These are phyloP conservation scores for Stropharia rugosoannulata DNA, from an alignment of 768 basidiomycete species.

Conservation along the genomic window DNA sequence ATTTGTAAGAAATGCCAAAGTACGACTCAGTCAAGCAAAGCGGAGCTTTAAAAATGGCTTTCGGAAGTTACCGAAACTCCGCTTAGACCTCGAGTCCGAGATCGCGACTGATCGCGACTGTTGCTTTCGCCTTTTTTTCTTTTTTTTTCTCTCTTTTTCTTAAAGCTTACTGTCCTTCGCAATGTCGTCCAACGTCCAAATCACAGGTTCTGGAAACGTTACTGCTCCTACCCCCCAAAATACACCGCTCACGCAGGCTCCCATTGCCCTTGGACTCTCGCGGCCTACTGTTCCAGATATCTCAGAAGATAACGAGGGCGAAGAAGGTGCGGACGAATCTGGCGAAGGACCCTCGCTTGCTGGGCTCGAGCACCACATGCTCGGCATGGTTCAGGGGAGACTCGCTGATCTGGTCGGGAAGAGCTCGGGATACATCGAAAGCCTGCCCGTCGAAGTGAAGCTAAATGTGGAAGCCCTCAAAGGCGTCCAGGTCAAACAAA, in stretches of 20 bases:
- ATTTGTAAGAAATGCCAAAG: no score
- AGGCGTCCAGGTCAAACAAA: conserved; percentile 90
- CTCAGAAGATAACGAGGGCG: conserved; percentile 75
- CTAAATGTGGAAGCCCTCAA: conserved; percentile 88
- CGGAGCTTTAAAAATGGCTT: no score
- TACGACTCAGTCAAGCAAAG: no score
- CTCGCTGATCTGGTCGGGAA: conserved; percentile 84
- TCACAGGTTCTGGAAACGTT: conserved; percentile 49
- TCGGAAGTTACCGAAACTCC: conserved; percentile 11
- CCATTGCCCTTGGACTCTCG: conserved; percentile 76
- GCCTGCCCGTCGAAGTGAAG: conserved; percentile 77
- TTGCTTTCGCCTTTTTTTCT: background rate
- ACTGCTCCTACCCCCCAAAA: conserved; percentile 95
- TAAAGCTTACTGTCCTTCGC: conserved; percentile 10
- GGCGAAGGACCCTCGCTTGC: conserved; percentile 37
- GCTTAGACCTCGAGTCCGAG: conserved; percentile 9
- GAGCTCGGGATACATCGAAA: conserved; percentile 94
- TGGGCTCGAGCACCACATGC: conserved; percentile 60
- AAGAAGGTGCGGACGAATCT: conserved; percentile 45
- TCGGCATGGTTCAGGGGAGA: conserved; percentile 86
- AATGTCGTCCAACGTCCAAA: conserved; percentile 74
- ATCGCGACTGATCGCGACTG: conserved; percentile 7
- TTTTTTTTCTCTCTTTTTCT: conserved; percentile 10
- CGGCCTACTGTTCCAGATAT: conserved; percentile 90
- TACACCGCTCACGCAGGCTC: conserved; percentile 82